Percentiles rank a stretch among this genome's conserved stretches.
Evolutionary conservation across 495 filamentous ascomycete genomes (phyloP).

Genomic region (Penicillium desertorum): DNA sequence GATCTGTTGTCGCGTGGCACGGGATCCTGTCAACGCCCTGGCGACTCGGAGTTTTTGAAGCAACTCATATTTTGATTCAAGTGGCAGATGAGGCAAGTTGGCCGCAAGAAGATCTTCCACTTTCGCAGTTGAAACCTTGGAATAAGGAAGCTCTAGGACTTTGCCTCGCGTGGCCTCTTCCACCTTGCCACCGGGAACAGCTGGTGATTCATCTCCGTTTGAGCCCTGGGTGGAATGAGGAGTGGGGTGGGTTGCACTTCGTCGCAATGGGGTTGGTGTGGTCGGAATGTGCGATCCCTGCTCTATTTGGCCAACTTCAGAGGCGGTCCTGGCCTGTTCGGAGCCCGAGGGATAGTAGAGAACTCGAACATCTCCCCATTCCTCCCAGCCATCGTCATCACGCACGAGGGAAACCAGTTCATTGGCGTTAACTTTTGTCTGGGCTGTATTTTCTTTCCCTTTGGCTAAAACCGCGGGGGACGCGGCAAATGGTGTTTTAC

Average conservation of each 20-base stretch:
- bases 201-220: conserved; percentile 54
- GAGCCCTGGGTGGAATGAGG: conserved; percentile 49
- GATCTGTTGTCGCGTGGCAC: conserved; percentile 68
- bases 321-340: conserved; percentile 32
- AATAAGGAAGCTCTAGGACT: conserved; percentile 68
- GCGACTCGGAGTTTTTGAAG: conserved; percentile 80
- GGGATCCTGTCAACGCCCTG: conserved; percentile 67
- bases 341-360: conserved; percentile 59
- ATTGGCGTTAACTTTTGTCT: conserved; percentile 59
- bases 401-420: conserved; percentile 73
- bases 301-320: conserved; percentile 32
- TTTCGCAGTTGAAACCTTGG: conserved; percentile 57
- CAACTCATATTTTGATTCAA: conserved; percentile 75
- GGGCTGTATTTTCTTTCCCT: conserved; percentile 68
- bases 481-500: conserved; percentile 39
- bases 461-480: conserved; percentile 57
- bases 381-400: conserved; percentile 56
- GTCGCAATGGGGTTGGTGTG: conserved; percentile 53
- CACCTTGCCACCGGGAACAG: conserved; percentile 29
- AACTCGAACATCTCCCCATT: conserved; percentile 65
- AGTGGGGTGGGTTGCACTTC: conserved; percentile 54
- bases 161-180: conserved; percentile 52
- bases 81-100: conserved; percentile 64
- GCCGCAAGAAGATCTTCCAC: conserved; percentile 66
- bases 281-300: conserved; percentile 34